Percentiles rank a stretch among this genome's conserved stretches.
Evolutionary conservation across 345 rosid genomes (phyloP).

Genomic region (Populus pruinosa): DNA sequence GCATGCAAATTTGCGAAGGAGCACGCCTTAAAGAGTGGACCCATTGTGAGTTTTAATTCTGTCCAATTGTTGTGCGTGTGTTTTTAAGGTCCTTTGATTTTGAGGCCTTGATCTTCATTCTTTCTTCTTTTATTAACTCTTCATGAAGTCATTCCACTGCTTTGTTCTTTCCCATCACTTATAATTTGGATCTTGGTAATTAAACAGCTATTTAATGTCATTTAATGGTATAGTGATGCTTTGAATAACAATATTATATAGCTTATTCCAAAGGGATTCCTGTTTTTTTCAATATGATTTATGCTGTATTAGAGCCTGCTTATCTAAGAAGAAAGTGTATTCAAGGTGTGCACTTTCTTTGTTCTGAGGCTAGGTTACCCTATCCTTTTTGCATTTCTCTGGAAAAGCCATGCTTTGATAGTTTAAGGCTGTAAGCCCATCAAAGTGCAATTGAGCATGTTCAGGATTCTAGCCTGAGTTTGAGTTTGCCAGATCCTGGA

Average conservation of each 20-base stretch:
- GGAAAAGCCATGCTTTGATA: background rate
- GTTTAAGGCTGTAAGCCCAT: background rate
- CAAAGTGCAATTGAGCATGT: too few relatives aligned
- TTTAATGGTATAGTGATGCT: background rate
- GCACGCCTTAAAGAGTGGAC: constrained; percentile 86
- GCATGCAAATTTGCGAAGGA: constrained; percentile 96
- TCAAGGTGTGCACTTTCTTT: background rate
- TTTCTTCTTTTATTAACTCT: background rate
- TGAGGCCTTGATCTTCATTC: background rate
- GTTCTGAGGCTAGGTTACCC: background rate
- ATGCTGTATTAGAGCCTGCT: background rate
- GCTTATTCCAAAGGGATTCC: background rate
- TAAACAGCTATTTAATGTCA: background rate
- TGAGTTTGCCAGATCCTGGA: too few relatives aligned
- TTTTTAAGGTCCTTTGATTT: background rate
- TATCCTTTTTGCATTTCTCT: background rate
- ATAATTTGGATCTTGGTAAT: background rate
- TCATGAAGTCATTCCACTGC: background rate
- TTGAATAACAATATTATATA: background rate
- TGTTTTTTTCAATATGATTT: background rate
- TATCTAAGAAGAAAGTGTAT: background rate
- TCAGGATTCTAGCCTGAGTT: too few relatives aligned
- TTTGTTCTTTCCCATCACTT: background rate
- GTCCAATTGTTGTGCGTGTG: background rate
- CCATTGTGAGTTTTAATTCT: constrained; percentile 60